Percentiles rank a stretch among this genome's conserved stretches.
phyloP scores from a whole-genome alignment of 495 filamentous ascomycete species.

The Filosporella fistucella region DNA sequence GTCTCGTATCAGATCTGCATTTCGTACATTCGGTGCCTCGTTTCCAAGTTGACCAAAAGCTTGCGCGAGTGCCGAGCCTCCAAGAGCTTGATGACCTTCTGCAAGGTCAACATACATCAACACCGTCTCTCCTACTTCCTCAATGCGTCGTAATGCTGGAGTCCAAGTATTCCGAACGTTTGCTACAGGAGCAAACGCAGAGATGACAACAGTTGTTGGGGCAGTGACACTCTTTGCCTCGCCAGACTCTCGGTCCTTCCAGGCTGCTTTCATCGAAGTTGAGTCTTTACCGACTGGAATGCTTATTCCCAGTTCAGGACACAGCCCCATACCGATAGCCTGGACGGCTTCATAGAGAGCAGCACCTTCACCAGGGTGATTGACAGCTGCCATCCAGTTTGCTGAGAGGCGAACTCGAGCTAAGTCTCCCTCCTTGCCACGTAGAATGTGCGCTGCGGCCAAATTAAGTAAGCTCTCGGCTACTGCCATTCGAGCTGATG shows the following conservation, averaged over 20 bases:
- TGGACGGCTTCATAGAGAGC: slow-evolving; percentile 92
- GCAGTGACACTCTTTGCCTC: slow-evolving; percentile 81
- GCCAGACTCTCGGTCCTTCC: slow-evolving; percentile 69
- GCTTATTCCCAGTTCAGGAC: slow-evolving; percentile 74
- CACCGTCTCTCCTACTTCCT: slow-evolving; percentile 86
- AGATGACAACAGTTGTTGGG: slow-evolving; percentile 83
- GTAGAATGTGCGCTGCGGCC: slow-evolving; percentile 74
- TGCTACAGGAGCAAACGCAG: slow-evolving; percentile 80
- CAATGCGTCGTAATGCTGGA: slow-evolving; percentile 71
- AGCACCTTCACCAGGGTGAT: slow-evolving; percentile 89
- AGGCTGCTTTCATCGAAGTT: slow-evolving; percentile 97
- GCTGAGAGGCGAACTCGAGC: slow-evolving; percentile 81
- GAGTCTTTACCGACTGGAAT: slow-evolving; percentile 98
- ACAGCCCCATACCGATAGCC: slow-evolving; percentile 85
- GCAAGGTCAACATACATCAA: slow-evolving; percentile 91
- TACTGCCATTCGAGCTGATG: slow-evolving; percentile 96
- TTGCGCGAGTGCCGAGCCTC: slow-evolving; percentile 90
- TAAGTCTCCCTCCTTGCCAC: slow-evolving; percentile 49
- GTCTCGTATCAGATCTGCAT: slow-evolving; percentile 77
- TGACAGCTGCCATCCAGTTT: slow-evolving; percentile 98
- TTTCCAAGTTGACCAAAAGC: slow-evolving; percentile 84
- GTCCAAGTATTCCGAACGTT: slow-evolving; percentile 88
- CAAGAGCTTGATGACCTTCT: slow-evolving; percentile 68
- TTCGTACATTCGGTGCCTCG: slow-evolving; percentile 78
- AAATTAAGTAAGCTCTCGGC: slow-evolving; percentile 92